Evolutionary conservation across 768 basidiomycete species (phyloP), one percentile per base, ranked within the genome.

Genomic region (Brasilioporus rufonigricans): DNA sequence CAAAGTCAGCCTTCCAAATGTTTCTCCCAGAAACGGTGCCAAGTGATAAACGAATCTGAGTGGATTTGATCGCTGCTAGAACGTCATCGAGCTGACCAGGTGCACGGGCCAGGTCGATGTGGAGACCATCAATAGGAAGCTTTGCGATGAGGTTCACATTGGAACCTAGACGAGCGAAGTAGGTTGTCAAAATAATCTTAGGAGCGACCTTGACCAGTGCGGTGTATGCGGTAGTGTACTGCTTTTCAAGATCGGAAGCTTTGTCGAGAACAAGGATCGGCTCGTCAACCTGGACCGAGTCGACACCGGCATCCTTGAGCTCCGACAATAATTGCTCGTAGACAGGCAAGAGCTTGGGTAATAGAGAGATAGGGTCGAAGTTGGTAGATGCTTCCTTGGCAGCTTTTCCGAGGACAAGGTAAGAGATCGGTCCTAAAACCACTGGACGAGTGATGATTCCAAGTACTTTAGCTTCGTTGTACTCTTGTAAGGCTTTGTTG

Each of bases 1-100:
- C 77, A 65, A 98, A 87, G 76, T 98, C 95, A 59, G 85, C 88
- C 85, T 98, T 99, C 97, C 97, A 99, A 79, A 99, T 92, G 82
- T 98, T 98, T 71, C 97, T 93, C 51, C 97, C 97, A 43, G 97
- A 98, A 60, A 99, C 91, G 58, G 98, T 73, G 75, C 97, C 97
- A 59, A 98, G 86, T 38, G 97, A 98, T 49, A 99, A 82, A 60
- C 87, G 68, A 59, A 93, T 81, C 66, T 73, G 75, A 61, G 93
- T 95, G 58, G 81, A 70, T 80, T 94, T 97, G 73, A 98, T 71
- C 53, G 93, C 93, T 41, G 79, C 80, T 59, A 96, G 58, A 59
- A 93, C 89, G 44, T 80, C 79, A 47, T 90, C 87, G 60, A 99
- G 86, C 74, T 99, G 97, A 51, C 73, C 81, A 31, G 95, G 89